A percentile compares a stretch with the other conserved stretches of the same genome.
These are phyloP conservation scores for Hebeloma cylindrosporum DNA, from an alignment of 768 basidiomycete species.

Conservation along the genomic window DNA sequence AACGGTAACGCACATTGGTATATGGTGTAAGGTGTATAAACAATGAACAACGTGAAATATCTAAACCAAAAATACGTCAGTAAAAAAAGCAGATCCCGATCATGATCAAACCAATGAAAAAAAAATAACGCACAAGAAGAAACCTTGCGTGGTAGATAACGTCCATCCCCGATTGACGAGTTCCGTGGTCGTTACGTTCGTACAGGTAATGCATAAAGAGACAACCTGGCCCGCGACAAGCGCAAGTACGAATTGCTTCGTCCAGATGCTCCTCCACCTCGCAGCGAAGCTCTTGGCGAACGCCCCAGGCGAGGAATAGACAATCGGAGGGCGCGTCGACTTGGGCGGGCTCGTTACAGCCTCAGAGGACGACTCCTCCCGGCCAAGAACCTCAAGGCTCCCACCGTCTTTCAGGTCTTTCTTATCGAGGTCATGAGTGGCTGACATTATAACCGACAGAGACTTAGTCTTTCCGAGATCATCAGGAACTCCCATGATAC, in stretches of 20 bases:
- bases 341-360: not conserved
- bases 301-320: slow-evolving; percentile 57
- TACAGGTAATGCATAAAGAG: slow-evolving; percentile 86
- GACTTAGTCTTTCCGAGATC: too few species aligned
- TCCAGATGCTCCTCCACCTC: slow-evolving; percentile 78
- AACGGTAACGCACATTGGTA: slow-evolving; percentile 75
- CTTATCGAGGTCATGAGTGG: too few species aligned
- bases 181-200: slow-evolving; percentile 84
- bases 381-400: too few species aligned
- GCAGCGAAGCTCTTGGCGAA: slow-evolving; percentile 54
- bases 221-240: slow-evolving; percentile 79
- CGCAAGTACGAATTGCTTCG: slow-evolving; percentile 66
- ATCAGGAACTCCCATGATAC: too few species aligned
- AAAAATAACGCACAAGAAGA: slow-evolving; percentile 64
- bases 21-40: slow-evolving; percentile 89
- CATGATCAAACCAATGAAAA: not conserved
- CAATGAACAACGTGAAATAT: slow-evolving; percentile 71
- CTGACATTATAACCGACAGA: too few species aligned
- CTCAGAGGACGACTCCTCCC: not conserved
- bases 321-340: slow-evolving; percentile 66
- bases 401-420: too few species aligned
- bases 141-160: slow-evolving; percentile 78
- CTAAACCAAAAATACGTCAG: slow-evolving; percentile 35
- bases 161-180: slow-evolving; percentile 67
- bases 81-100: slow-evolving; percentile 1